These are phyloP conservation scores for Triangularia setosa DNA, from an alignment of 2,329 filamentous ascomycete genomes.

Conservation along the genomic window DNA sequence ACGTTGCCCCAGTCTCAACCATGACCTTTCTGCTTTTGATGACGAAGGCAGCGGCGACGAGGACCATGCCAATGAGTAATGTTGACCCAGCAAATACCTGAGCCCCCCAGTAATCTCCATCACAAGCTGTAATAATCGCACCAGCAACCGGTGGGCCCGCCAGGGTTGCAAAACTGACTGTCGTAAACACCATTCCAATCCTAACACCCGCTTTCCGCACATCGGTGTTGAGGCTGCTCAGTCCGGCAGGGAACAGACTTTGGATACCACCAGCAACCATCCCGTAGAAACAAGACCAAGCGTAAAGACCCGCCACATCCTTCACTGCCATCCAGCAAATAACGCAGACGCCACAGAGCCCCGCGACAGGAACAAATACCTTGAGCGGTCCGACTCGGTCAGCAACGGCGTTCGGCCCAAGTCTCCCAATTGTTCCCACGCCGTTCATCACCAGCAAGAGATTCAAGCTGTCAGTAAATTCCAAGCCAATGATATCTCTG, in stretches of 20 bases:
- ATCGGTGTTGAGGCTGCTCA: constrained; percentile 53
- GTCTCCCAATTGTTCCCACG: constrained; percentile 53
- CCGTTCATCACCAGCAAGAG: constrained; percentile 64
- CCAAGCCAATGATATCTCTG: constrained; percentile 39
- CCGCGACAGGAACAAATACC: constrained; percentile 48
- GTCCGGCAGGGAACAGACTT: constrained; percentile 60
- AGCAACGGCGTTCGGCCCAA: constrained; percentile 56
- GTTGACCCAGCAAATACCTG: constrained; percentile 46
- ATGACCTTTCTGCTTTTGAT: constrained; percentile 35
- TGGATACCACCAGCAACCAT: constrained; percentile 61
- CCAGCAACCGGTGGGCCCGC: constrained; percentile 51
- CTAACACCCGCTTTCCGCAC: constrained; percentile 49
- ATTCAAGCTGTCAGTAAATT: constrained; percentile 51
- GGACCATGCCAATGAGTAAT: constrained; percentile 39
- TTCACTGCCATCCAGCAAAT: constrained; percentile 58
- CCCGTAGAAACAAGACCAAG: constrained; percentile 61
- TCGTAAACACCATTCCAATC: constrained; percentile 57
- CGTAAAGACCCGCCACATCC: constrained; percentile 50
- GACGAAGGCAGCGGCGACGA: constrained; percentile 38
- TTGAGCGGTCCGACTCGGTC: constrained; percentile 59
- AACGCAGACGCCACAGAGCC: constrained; percentile 40
- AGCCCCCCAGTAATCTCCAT: constrained; percentile 43
- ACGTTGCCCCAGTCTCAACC: not conserved
- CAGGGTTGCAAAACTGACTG: constrained; percentile 51
- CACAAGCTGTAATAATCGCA: constrained; percentile 41